Evolutionary conservation across 2,329 filamentous ascomycete genomes (phyloP), one percentile per base, ranked within the genome.

Genomic region (Emergomyces pasteurianus): DNA sequence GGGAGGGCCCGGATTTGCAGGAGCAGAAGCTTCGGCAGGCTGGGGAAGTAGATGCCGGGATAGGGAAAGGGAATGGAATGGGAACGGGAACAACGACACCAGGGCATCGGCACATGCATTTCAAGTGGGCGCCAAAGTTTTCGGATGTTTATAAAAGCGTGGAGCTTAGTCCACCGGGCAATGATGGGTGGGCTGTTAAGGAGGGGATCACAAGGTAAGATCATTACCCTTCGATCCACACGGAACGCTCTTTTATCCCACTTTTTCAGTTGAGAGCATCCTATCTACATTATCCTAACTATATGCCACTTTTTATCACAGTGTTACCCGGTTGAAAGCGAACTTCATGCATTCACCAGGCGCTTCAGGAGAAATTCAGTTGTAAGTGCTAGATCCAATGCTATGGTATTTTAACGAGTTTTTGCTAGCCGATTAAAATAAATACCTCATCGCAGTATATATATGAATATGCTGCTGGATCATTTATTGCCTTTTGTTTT

Each of bases 61-160:
- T 66, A 14, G 65, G 65, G 18, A 65, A 65, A 28, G 68, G 67
- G 60, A 58, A 34, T 4, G 9, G 18, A 21, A 4, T 18, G 18
- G 28, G 50, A 53, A 63, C 70, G 49, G 31, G 66, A 62, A 53
- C 65, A 53, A 58, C 67, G 65, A 67, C 72, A 67, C 46, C 75
- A 47, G 77, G 81, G 36, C 86, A 90, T 71, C 82, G 79, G 60
- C 90, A 95, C 74, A 90, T 89, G 72, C 89, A 95, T 74, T 97
- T 96, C 80, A 95, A 92, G 75, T 97, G 94, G 94, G 85, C 89
- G 55, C 94, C 92, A 2, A 84, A 84, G 64, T 94, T 97, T 74
- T 81, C 83, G 40, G 92, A 95, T 73, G 90, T 97, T 2, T 90
- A 90, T 73, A 84, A 88, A 71, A 92, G 88, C 66, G 91, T 96